These are phyloP conservation scores for Cairneyella variabilis DNA, from an alignment of 495 filamentous ascomycete genomes.

Conservation along the genomic window DNA sequence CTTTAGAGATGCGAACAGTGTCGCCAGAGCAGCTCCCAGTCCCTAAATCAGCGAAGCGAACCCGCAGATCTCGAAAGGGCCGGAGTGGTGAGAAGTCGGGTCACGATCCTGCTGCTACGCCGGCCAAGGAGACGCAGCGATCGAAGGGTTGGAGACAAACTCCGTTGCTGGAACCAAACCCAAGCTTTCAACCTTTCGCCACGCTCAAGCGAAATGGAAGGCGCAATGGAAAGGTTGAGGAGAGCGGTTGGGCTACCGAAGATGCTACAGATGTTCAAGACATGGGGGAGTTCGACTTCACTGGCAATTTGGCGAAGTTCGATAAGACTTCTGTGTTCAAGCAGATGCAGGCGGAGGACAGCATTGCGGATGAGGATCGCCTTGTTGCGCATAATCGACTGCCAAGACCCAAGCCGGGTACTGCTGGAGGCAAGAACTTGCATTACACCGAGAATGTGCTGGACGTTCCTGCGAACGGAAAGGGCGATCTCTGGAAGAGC, in stretches of 20 bases:
- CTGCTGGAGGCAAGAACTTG: slow-evolving; percentile 81
- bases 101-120: slow-evolving; percentile 16
- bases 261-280: slow-evolving; percentile 97
- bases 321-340: slow-evolving; percentile 89
- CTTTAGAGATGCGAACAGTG: slow-evolving; percentile 25
- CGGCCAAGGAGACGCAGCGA: slow-evolving; percentile 16
- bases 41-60: slow-evolving; percentile 6
- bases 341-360: slow-evolving; percentile 81
- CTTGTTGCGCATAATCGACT: slow-evolving; percentile 85
- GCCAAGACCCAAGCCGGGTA: slow-evolving; percentile 62
- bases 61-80: slow-evolving; percentile 7
- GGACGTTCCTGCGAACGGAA: slow-evolving; percentile 42
- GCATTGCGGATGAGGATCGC: slow-evolving; percentile 80
- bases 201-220: slow-evolving; percentile 48
- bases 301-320: slow-evolving; percentile 82
- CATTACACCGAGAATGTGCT: slow-evolving; percentile 92
- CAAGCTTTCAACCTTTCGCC: slow-evolving; percentile 52
- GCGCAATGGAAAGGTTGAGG: slow-evolving; percentile 47
- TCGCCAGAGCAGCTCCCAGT: slow-evolving; percentile 21
- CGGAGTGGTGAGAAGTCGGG: slow-evolving; percentile 1
- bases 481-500: slow-evolving; percentile 55
- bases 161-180: slow-evolving; percentile 63
- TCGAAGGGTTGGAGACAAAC: slow-evolving; percentile 79
- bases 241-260: slow-evolving; percentile 94
- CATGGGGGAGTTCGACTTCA: slow-evolving; percentile 90